phyloP scores from a whole-genome alignment of 2,329 filamentous ascomycete genomes.

The Beauveria asiatica region DNA sequence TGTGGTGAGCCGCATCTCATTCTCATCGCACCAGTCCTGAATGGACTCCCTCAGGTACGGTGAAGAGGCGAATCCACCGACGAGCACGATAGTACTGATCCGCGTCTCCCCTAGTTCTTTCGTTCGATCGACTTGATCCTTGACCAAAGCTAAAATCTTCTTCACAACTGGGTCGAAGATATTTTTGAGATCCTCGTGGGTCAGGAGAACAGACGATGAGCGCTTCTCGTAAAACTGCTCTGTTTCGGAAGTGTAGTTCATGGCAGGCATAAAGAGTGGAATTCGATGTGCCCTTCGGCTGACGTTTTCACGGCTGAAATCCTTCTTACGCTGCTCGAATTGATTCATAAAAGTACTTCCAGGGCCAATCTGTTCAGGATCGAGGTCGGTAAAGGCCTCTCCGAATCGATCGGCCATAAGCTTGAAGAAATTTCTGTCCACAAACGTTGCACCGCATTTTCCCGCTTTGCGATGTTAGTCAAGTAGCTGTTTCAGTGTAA shows the following conservation, averaged over 20 bases:
- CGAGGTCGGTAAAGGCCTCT: constrained; percentile 7
- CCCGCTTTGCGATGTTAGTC: not conserved
- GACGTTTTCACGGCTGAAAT: constrained; percentile 9
- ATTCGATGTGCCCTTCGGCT: not conserved
- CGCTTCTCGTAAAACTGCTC: not conserved
- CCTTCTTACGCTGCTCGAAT: constrained; percentile 14
- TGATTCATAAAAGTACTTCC: constrained; percentile 14
- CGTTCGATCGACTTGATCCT: not conserved
- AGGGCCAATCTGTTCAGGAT: constrained; percentile 9
- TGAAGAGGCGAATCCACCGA: not conserved
- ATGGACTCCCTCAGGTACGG: not conserved
- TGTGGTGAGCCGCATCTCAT: not conserved
- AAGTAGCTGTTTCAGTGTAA: too few relatives aligned
- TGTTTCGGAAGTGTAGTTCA: not conserved
- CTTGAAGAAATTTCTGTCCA: constrained; percentile 13
- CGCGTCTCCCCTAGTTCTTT: not conserved
- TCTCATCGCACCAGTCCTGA: not conserved
- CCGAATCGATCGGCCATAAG: constrained; percentile 12
- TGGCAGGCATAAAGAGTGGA: not conserved
- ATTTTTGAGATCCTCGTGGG: not conserved
- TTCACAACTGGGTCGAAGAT: not conserved
- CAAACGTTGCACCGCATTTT: constrained; percentile 12
- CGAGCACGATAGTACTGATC: not conserved
- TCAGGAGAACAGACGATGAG: not conserved
- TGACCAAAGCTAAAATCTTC: not conserved